Base-by-base conservation (phyloP, 352 stramenopile species). In the Phytophthora cajani region DNA sequence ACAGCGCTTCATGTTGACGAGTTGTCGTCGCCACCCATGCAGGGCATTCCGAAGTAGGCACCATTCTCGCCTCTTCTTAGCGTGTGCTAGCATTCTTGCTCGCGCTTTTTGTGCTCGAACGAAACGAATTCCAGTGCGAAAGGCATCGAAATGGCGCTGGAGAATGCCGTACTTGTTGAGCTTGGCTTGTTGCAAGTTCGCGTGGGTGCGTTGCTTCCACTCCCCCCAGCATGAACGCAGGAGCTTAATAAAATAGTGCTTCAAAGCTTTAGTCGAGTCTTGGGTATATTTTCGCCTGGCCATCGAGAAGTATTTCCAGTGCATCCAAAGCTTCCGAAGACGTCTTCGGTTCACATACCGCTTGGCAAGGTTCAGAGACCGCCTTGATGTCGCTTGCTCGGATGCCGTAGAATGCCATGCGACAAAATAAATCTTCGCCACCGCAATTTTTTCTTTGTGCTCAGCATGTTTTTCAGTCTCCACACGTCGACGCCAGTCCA, bases 261-360 rank as follows among this genome's bases (percentile, higher is more conserved):
- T 94, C 14, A 89, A 60, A 9, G 85, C 83, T 62, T 96, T 96
- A 1, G 80, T 85, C 0, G 77, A 90, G 5, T 84, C 78, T 58
- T 93, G 89, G 4, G 81, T 72, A 67, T 94, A 89, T 32, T 92
- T 90, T 27, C 78, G 73, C 46, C 77, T 87, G 12, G 73, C 71
- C 30, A 84, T 87, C 3, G 85, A 88, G 58, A 92, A 96, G 19
- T 85, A 85, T 49, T 91, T 93, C 89, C 89, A 96, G 49, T 92
- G 72, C 50, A 81, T 64, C 89, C 89, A 96, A 6, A 93, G 55
- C 33, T 93, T 93, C 7, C 81, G 81, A 30, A 93, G 67, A 0
- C 78, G 72, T 3, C 79, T 69, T 21, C 88, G 87, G 32, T 87
- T 88, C 3, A 91, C 71, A 64, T 91, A 90, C 5, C 87, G 64